Evolutionary conservation across 208 protist genomes (phyloP), one percentile per base, ranked within the genome.

Genomic region (Porcisia hertigi): DNA sequence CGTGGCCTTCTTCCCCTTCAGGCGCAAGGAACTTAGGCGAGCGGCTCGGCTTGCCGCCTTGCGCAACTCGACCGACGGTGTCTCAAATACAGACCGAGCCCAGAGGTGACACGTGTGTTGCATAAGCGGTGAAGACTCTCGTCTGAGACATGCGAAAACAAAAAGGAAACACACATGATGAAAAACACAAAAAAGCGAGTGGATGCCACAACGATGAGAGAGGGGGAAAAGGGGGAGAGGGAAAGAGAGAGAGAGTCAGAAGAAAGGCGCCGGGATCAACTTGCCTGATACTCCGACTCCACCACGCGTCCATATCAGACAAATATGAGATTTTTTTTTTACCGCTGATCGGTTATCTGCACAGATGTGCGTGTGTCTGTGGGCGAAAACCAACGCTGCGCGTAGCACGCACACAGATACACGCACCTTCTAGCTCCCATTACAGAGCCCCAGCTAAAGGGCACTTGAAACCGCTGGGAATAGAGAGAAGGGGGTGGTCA

Each of bases 41-140:
- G 85, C 73, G 6, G 72, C 81, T 12, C 69, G 57, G 12, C 41
- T 57, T 0, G 77, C 73, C 43, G 66, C 64, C 57, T 43, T 62
- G 58, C 84, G 47, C 43, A 76, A 47, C 57, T 86, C 58, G 8
- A 30, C 41, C 47, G 36, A 64, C 25, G 69, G 76, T 20, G 60
- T 36, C 23, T 74, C 69, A 2, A 80, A 36, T 47, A 74, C 70
- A 75, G 12, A 70, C 43, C 65, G 25, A 12, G 45, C 45, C 11
- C 45, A n/a, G 25, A 57, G 45, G 30, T 39, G 45, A 45, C 25
- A 23, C 12, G 59, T 52, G 41, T 12, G 59, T 36, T 39, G 69
- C 66, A 80, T 75, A 18, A 49, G 18, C 65, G 45, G 25, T 23
- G 43, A 70, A 25, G 9, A 45, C 30, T 11, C 43, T 49, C 6